Base-by-base conservation (phyloP, 202 grass and related monocot genomes). In the Schoenoplectus tabernaemontani region DNA sequence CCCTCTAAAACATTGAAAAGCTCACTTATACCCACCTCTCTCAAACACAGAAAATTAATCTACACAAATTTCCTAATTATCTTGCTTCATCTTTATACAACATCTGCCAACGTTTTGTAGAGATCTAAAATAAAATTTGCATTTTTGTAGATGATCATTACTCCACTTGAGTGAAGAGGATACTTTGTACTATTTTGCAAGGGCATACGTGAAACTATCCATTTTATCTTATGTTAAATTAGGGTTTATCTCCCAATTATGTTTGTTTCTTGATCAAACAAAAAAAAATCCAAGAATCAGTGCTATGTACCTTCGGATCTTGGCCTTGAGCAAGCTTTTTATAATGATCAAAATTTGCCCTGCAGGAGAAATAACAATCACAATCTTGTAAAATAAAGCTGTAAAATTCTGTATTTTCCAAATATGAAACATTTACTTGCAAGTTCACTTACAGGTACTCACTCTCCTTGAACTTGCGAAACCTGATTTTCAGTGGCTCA, bases 281-380 rank as follows among this genome's bases (percentile, higher is more conserved):
- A n/a, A 53, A 74, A 67, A 74, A n/a, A n/a, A n/a, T n/a, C 28
- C 46, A 32, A 53, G 7, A 74, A n/a, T 33, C 9, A 19, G 2
- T 72, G 37, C 63, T 1, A 9, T 67, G 19, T 84, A 98, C 91
- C 96, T 98, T 92, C n/a, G 96, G 96, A 81, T 89, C 65, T 81
- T 98, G 96, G 57, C 79, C 79, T 22, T 92, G 5, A 82, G 96
- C 86, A 76, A 98, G 88, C 73, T 79, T 88, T 83, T 78, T 77
- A 86, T 91, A 98, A 58, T 89, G 78, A 71, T 71, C 65, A 60
- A 36, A 76, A 4, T 88, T 92, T 71, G 84, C 86, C 81, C 96
- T 98, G 81, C 74, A 11, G 73, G 68, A 1, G 36, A 26, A 83
- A 77, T 68, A 22, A 86, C 1, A 77, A 39, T 70, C 19, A 80